phyloP scores from a whole-genome alignment of 2,329 filamentous ascomycete genomes.

The Aspergillus neotritici region DNA sequence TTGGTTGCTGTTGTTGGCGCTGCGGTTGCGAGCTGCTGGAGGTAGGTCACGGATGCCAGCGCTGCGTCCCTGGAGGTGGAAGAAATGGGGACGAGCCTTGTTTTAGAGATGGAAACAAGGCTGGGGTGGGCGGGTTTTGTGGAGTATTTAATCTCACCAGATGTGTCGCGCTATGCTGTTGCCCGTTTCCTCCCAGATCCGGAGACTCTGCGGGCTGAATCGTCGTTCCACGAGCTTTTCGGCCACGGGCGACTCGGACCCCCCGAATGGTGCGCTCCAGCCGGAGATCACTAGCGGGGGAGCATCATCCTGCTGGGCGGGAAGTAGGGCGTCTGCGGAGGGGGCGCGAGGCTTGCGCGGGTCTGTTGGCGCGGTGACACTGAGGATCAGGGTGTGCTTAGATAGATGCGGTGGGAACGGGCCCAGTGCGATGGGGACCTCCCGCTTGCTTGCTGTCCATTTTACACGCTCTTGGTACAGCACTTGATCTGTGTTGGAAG shows the following conservation, averaged over 20 bases:
- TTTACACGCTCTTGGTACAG: slow-evolving; percentile 20
- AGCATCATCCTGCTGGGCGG: slow-evolving; percentile 12
- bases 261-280: slow-evolving; percentile 47
- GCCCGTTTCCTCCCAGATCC: slow-evolving; percentile 64
- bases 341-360: slow-evolving; percentile 4
- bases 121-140: background rate
- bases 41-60: slow-evolving; percentile 51
- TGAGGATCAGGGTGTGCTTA: slow-evolving; percentile 24
- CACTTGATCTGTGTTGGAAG: slow-evolving; percentile 12
- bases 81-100: no score
- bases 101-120: slow-evolving; percentile 10
- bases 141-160: slow-evolving; percentile 46
- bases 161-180: slow-evolving; percentile 68
- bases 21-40: slow-evolving; percentile 41
- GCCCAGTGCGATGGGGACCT: slow-evolving; percentile 28
- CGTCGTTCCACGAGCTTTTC: slow-evolving; percentile 53
- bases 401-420: slow-evolving; percentile 23
- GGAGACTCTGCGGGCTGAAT: slow-evolving; percentile 43
- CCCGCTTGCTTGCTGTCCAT: slow-evolving; percentile 33
- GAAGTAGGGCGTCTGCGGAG: slow-evolving; percentile 18
- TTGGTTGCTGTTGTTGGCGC: slow-evolving; percentile 3
- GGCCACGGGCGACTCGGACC: slow-evolving; percentile 37
- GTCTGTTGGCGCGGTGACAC: slow-evolving; percentile 15
- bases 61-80: slow-evolving; percentile 49
- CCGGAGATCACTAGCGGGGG: slow-evolving; percentile 51